A percentile compares a stretch with the other conserved stretches of the same genome.
These are phyloP conservation scores for Hibiscus trionum DNA, from an alignment of 345 rosid genomes.

Conservation along the genomic window DNA sequence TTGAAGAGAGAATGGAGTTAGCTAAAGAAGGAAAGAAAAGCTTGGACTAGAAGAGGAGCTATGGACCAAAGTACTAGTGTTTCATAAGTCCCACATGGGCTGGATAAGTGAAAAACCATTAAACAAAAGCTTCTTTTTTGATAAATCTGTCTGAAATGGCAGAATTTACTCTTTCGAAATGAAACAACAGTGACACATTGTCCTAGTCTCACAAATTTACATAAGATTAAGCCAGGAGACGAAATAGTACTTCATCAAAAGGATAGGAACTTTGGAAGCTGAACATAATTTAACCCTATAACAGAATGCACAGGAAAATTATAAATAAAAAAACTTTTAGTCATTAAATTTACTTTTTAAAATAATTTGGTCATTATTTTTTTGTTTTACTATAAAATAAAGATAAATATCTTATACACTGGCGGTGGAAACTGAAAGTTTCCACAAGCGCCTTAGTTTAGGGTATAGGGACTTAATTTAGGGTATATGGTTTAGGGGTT, in stretches of 20 bases:
- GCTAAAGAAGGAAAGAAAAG: conserved; percentile 15
- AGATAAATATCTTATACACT: too few species aligned
- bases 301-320: too few species aligned
- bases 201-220: conserved; percentile 1
- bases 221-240: conserved; percentile 12
- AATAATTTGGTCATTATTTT: too few species aligned
- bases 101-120: not conserved
- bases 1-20: conserved; percentile 8
- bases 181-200: conserved; percentile 8
- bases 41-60: conserved; percentile 17
- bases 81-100: conserved; percentile 5
- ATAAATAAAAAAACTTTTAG: too few species aligned
- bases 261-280: conserved; percentile 19
- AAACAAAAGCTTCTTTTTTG: not conserved
- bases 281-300: too few species aligned
- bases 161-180: conserved; percentile 3
- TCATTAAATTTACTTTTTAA: too few species aligned
- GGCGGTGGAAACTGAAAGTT: too few species aligned
- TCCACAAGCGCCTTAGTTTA: too few species aligned
- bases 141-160: not conserved
- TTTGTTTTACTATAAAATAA: too few species aligned
- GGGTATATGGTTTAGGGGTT: too few species aligned
- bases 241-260: conserved; percentile 20
- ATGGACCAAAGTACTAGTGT: not conserved
- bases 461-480: too few species aligned